These are phyloP conservation scores for Podaxis sp. DNA, from an alignment of 768 basidiomycete genomes.

Conservation along the genomic window DNA sequence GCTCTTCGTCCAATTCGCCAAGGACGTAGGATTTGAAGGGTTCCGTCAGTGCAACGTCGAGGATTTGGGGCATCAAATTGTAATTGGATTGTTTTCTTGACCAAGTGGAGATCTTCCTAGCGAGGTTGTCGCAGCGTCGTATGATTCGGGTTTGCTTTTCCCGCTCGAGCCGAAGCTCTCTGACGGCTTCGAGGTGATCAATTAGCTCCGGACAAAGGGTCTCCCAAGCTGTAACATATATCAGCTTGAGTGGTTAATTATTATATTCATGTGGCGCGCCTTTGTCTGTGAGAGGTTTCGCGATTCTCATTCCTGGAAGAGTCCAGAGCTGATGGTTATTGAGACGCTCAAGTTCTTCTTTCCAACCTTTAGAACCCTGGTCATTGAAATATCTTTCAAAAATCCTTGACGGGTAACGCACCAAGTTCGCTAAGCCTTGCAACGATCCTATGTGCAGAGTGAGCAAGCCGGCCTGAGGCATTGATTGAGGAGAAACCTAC, in stretches of 20 bases:
- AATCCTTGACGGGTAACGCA: not conserved
- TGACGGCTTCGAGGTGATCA: constrained; percentile 14
- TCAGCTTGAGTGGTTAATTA: not conserved
- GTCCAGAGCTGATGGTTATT: not conserved
- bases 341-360: constrained; percentile 13
- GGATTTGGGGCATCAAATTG: not conserved
- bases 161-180: constrained; percentile 11
- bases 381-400: not conserved
- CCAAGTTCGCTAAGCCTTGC: constrained; percentile 19
- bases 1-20: not conserved
- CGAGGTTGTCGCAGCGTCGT: not conserved
- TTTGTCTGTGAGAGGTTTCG: constrained; percentile 25
- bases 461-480: not conserved
- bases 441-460: constrained; percentile 15
- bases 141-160: constrained; percentile 1
- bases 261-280: constrained; percentile 12
- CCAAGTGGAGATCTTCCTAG: not conserved
- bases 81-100: not conserved
- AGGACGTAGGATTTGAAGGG: constrained; percentile 7
- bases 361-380: constrained; percentile 11
- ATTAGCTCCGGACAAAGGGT: constrained; percentile 23
- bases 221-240: constrained; percentile 23
- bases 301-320: constrained; percentile 21
- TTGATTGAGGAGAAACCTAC: constrained; percentile 13
- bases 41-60: constrained; percentile 5